Evolutionary conservation across 805 yeast genomes (phyloP), one percentile per base, ranked within the genome.

Genomic region (Komagataella kurtzmanii): DNA sequence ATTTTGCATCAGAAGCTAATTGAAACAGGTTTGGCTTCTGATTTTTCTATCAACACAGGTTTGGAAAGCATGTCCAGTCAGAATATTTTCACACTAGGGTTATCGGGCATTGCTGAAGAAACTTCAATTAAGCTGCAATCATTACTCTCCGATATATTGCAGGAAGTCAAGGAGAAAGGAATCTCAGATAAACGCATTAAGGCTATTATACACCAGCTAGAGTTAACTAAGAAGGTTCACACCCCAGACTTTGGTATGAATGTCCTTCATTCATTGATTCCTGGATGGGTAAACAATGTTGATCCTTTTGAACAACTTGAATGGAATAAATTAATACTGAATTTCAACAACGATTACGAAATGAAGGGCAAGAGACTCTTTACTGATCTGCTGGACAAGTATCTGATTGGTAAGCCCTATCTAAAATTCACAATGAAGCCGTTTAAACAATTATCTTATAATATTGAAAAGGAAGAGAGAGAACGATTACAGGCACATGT

Each of bases 201-300:
- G 52, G 98, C 96, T 0, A 78, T 91, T 49, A 72, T 93, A 44
- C 95, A 89, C 65, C 98, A 90, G 63, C 67, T 89, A 43, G 99
- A 93, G 64, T 68, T 93, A 30, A 67, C 80, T 43, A 83, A 88
- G 63, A 88, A 88, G 58, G 90, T 88, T 57, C 95, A 89, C 56
- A 89, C 84, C 58, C 83, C 98, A 0, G 86, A 87, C 54, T 93
- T 88, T 69, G 99, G 99, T 8, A 69, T 93, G 71, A 81, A 81
- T 44, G 63, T 91, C 48, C 70, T 91, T 40, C 80, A 80, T 61
- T 75, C 88, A 1, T 56, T 93, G 7, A 76, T 87, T n/a, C 87
- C 96, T 7, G 81, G 88, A 7, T 89, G 97, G 87, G 82, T 85
- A 50, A 88, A 88, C 62, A 79, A 78, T 19, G 76, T 79, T n/a